Evolutionary conservation across 805 yeast genomes (phyloP).

Genomic region (Kurtzmaniella cleridarum): DNA sequence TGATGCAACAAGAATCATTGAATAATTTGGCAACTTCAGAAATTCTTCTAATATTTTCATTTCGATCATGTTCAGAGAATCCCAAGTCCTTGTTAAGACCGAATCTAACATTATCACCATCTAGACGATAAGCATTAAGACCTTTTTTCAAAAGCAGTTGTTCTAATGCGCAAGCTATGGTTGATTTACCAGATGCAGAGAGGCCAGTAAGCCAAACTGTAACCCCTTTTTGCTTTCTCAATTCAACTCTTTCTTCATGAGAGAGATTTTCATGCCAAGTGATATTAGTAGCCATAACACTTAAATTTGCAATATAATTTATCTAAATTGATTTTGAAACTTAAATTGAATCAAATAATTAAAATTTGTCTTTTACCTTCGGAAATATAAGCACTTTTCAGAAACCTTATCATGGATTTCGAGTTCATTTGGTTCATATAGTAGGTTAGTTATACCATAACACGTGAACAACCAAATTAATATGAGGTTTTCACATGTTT

Average conservation of each 20-base stretch:
- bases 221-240: constrained; percentile 78
- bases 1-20: constrained; percentile 85
- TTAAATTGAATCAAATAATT: no score
- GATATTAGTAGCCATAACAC: constrained; percentile 83
- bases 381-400: no score
- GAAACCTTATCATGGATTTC: no score
- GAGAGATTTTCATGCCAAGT: constrained; percentile 94
- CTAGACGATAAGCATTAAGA: constrained; percentile 77
- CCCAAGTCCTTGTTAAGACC: constrained; percentile 95
- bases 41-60: constrained; percentile 92
- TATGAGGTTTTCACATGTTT: neutral
- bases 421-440: no score
- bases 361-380: no score
- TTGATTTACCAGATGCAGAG: constrained; percentile 92
- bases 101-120: constrained; percentile 91
- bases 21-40: constrained; percentile 91
- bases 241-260: constrained; percentile 67
- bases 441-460: neutral
- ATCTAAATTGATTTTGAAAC: no score
- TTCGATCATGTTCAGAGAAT: constrained; percentile 84
- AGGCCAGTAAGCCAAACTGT: constrained; percentile 95
- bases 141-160: constrained; percentile 68
- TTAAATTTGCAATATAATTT: neutral
- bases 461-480: constrained; percentile 1
- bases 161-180: constrained; percentile 92